A percentile compares a stretch with the other conserved stretches of the same genome.
Conservation (phyloP, 306 rosid species). For the Castanea crenata region DNA sequence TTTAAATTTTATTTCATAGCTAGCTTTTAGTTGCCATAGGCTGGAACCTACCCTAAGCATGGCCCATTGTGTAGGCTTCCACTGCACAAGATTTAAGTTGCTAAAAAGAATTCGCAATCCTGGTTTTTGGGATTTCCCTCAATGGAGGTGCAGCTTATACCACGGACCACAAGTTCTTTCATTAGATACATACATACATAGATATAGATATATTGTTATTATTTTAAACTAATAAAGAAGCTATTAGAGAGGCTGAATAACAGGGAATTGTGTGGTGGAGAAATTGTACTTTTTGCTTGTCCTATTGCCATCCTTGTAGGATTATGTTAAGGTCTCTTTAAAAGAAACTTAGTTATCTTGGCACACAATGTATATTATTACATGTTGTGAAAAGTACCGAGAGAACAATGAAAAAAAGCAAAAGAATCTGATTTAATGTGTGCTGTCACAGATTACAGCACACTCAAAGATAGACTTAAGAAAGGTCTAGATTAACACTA, state of each 20-base stretch:
- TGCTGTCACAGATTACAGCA: not conserved
- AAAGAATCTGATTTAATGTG: not conserved
- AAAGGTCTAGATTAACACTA: not conserved
- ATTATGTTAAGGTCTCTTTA: not conserved
- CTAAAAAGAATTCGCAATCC: not conserved
- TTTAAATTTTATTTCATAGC: slow-evolving; percentile 6
- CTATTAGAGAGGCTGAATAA: not conserved
- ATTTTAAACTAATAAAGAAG: not conserved
- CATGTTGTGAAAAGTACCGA: not conserved
- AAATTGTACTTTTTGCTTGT: not conserved
- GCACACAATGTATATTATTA: not conserved
- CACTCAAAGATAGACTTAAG: not conserved
- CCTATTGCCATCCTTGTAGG: not conserved
- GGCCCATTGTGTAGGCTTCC: not conserved
- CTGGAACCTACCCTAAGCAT: not conserved
- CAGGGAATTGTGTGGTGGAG: not conserved
- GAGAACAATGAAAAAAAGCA: not conserved
- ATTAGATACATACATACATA: too few species aligned
- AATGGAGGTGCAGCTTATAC: not conserved
- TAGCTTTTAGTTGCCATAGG: not conserved
- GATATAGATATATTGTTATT: not conserved
- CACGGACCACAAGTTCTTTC: too few species aligned
- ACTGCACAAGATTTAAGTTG: not conserved
- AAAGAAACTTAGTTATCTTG: not conserved
- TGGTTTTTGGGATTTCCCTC: not conserved